Percentiles rank a stretch among this genome's conserved stretches.
phyloP scores from a whole-genome alignment of 1,139 yeast species.

The Hansenula lynferdii region DNA sequence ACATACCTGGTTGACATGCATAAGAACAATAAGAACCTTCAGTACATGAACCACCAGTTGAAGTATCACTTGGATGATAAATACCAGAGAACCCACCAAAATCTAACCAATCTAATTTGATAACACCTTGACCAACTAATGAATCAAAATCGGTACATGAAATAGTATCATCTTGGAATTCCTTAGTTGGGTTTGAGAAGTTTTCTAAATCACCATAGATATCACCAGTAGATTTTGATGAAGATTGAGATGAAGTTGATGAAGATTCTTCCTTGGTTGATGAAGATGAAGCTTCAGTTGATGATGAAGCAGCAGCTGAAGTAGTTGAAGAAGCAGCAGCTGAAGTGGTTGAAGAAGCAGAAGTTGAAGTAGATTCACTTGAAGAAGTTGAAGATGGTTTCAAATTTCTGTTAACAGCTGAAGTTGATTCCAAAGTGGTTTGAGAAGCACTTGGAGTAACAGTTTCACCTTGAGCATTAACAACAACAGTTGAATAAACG shows the following conservation, averaged over 20 bases:
- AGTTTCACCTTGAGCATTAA: constrained; percentile 54
- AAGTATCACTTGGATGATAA: constrained; percentile 53
- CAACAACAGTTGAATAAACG: constrained; percentile 74
- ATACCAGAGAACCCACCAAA: constrained; percentile 76
- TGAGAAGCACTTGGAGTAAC: constrained; percentile 7
- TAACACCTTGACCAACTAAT: constrained; percentile 60
- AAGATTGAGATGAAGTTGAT: constrained; percentile 4
- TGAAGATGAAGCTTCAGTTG: constrained; percentile 18
- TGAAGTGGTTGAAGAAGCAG: constrained; percentile 12
- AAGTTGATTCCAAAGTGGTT: constrained; percentile 3
- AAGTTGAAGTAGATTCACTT: too few species aligned
- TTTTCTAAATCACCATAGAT: constrained; percentile 53
- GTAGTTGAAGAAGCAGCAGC: constrained; percentile 20
- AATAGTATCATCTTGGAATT: constrained; percentile 60
- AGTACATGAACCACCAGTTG: constrained; percentile 61
- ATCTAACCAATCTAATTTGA: constrained; percentile 52
- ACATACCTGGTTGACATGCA: constrained; percentile 89
- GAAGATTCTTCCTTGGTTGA: too few species aligned
- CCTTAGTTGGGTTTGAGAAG: constrained; percentile 45
- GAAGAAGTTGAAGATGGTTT: too few species aligned
- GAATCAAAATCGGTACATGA: constrained; percentile 58
- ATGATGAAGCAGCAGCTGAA: constrained; percentile 18
- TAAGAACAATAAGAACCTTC: constrained; percentile 81
- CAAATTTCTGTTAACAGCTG: too few species aligned
- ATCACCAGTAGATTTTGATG: constrained; percentile 17